Evolutionary conservation across 495 filamentous ascomycete genomes (phyloP), one percentile per base, ranked within the genome.

Genomic region (Aspergillus cristatus): DNA sequence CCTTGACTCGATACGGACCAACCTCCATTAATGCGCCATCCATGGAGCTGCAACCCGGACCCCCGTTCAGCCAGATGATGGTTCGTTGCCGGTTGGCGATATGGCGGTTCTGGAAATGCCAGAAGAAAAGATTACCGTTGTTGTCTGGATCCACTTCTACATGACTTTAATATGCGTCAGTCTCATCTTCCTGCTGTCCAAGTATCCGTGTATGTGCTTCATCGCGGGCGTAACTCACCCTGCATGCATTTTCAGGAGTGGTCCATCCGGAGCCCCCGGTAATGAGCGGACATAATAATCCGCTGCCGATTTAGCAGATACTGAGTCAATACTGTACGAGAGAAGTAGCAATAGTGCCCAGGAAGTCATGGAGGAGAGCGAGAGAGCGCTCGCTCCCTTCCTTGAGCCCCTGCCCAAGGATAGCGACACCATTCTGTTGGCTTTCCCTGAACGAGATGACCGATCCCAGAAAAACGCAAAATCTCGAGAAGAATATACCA

Each of bases 21-120:
- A 98, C 78, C 55, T 98, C 91, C 91, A 98, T 97, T 67, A 98
- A 54, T 16, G 90, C 87, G 35, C 91, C 91, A 52, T 98, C 91
- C 76, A 94, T 88, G 11, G 87, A 94, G 57, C 87, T 94, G 58
- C 91, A 98, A 8, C 91, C 91, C 0, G 91, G 91, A 0, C 91
- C 91, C 24, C 91, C 91, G 56, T 98, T 98, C 29, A 98, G 65
- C 91, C 91, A 98, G 51, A 98, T 82, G 3, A 98, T 84, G 0
- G 91, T 95, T 18, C 90, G 78, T 55, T 93, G 86, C 43, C 75
- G 76, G 55, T 96, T 86, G 25, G 87, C 91, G 41, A 97, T 94
- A 52, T 97, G 90, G 35, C 83, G 76, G 54, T 96, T 97, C 53
- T 94, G 79, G 53, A 79, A 95, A 53, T 94, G 86, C 91, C 91